These are phyloP conservation scores for Tetraselmis striata DNA, from an alignment of 139 green algal genomes.

Conservation along the genomic window DNA sequence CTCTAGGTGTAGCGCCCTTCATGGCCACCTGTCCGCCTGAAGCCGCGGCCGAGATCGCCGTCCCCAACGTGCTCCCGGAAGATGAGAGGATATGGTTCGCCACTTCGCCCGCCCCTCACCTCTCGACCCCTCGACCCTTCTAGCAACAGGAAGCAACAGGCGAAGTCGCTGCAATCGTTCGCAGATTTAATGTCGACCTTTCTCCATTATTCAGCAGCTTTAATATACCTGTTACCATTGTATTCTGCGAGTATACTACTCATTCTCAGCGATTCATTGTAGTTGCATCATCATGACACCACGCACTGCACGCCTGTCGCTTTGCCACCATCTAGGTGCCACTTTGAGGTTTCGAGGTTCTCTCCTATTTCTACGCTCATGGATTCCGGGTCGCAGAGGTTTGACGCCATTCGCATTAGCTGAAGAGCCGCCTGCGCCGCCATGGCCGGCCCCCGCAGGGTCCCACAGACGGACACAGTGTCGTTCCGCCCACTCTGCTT, in stretches of 20 bases:
- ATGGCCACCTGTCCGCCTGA: not conserved
- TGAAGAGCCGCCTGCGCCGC: too few relatives aligned
- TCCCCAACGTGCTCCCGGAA: not conserved
- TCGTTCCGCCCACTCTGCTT: conserved; percentile 15
- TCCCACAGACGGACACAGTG: not conserved
- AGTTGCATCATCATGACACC: too few relatives aligned
- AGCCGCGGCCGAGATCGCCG: not conserved
- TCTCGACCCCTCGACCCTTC: too few relatives aligned
- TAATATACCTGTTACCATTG: not conserved
- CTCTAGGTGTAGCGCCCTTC: not conserved
- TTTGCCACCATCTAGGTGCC: not conserved
- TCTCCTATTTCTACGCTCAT: not conserved
- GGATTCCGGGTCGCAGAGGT: too few relatives aligned
- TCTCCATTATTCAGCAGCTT: too few relatives aligned
- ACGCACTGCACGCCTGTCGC: too few relatives aligned
- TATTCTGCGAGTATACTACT: not conserved
- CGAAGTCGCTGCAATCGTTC: too few relatives aligned
- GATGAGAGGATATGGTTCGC: not conserved
- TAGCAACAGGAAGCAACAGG: too few relatives aligned
- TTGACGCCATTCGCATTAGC: too few relatives aligned
- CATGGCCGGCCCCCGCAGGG: not conserved
- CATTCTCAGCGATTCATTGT: too few relatives aligned
- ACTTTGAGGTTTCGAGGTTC: not conserved
- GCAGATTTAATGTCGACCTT: too few relatives aligned
- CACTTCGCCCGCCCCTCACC: not conserved